Evolutionary conservation across 768 basidiomycete species (phyloP).

Genomic region (Termitomyces eurrhizus): DNA sequence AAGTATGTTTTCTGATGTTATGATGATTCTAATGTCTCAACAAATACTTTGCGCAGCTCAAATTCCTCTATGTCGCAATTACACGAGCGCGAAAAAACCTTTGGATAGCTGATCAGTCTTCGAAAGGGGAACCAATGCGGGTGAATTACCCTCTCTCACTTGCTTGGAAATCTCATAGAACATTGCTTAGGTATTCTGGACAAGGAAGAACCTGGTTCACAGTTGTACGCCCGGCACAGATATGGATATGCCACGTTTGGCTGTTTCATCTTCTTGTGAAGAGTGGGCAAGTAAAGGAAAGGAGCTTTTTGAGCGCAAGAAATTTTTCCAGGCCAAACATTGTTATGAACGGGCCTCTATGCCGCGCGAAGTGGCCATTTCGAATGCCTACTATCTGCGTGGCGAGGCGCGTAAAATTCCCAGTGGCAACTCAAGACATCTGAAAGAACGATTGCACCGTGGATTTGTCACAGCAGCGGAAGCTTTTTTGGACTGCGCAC

Average conservation of each 20-base stretch:
- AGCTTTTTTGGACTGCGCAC: slow-evolving; percentile 43
- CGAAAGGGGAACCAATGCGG: slow-evolving; percentile 52
- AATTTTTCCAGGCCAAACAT: slow-evolving; percentile 51
- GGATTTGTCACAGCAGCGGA: slow-evolving; percentile 45
- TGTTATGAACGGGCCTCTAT: slow-evolving; percentile 48
- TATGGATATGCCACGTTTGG: slow-evolving; percentile 50
- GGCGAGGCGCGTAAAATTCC: slow-evolving; percentile 41
- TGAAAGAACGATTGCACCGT: slow-evolving; percentile 17
- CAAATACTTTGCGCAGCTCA: slow-evolving; percentile 38
- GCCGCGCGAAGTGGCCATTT: slow-evolving; percentile 39
- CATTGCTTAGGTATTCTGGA: slow-evolving; percentile 48
- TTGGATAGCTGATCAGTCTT: slow-evolving; percentile 65
- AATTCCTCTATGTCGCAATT: slow-evolving; percentile 66
- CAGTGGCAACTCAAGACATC: slow-evolving; percentile 15
- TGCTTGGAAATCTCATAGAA: not conserved
- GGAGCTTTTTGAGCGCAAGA: slow-evolving; percentile 34
- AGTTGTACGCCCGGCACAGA: slow-evolving; percentile 44
- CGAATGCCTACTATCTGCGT: slow-evolving; percentile 51
- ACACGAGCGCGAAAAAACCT: slow-evolving; percentile 67
- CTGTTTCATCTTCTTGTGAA: slow-evolving; percentile 44
- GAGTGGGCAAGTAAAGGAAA: slow-evolving; percentile 34
- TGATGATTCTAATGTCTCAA: not conserved
- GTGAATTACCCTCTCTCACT: slow-evolving; percentile 26
- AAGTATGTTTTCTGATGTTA: slow-evolving; percentile 32
- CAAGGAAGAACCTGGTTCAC: slow-evolving; percentile 38